Base-by-base conservation (phyloP, 2,329 filamentous ascomycete genomes). In the Exophiala phaeomuriformis region DNA sequence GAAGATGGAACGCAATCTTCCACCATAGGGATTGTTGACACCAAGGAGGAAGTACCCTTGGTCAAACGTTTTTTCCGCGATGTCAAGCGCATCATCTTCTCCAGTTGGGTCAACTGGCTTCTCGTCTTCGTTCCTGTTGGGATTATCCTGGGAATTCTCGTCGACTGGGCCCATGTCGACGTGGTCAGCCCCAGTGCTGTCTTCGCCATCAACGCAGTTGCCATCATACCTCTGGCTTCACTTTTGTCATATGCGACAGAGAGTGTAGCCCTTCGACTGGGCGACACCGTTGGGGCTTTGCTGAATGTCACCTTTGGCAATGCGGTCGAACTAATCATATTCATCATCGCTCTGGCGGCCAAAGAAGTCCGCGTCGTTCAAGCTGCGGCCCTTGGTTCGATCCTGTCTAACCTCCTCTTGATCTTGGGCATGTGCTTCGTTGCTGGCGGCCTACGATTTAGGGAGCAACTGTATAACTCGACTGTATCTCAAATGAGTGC, bases 401-500 rank as follows among this genome's bases (percentile, higher is more conserved):
- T 96, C 63, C 74, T 96, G 60, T 86, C 90, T 59, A 95, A 95
- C 66, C 72, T 95, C 52, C 77, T 96, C 28, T 78, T 95, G 56
- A 95, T 95, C 65, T 73, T 96, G 63, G 90, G 90, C 65, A 95
- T 95, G 89, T 84, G 84, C 53, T 95, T 96, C 69, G 79, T 95
- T 49, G 72, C 94, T 28, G 90, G 90, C 65, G 90, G 90, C 59
- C 74, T 95, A 51, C 84, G 89, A 58, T 95, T 83, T 69, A 85
- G 86, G 67, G 90, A 96, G 73, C 90, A 95, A 81, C 84, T 96
- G 58, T 96, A 95, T 73, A 96, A 95, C 72, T 93, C 84, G 71
- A 95, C 88, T 27, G 88, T 95, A 54, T 95, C 90, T 0, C 90
- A 96, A 68, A 95, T 95, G 88, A 95, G 89, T 67, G 90, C 90